Base-by-base conservation (phyloP, 176 grass and related monocot species). In the Echinochloa phyllopogon region DNA sequence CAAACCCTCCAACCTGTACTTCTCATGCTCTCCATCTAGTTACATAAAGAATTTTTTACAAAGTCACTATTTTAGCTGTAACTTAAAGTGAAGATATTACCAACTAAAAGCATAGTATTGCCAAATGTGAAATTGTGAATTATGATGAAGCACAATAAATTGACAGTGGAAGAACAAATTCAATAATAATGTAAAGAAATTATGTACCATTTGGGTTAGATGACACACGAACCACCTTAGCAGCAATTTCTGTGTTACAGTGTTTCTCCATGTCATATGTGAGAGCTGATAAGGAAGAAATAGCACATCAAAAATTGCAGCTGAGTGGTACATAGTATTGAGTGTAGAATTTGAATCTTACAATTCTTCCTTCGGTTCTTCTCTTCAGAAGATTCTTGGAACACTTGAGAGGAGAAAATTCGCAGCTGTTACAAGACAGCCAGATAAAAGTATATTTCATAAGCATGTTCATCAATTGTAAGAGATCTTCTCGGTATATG, bases 201-300 rank as follows among this genome's bases (percentile, higher is more conserved):
- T 75, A 21, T 60, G 24, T 99, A 99, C 97, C 97, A 86, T 90
- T 92, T 86, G 82, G 86, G 83, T 86, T 87, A 79, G 93, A 88
- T 78, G 96, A 94, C 65, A 91, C 84, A 14, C 79, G 86, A 5
- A 88, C 89, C 82, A 99, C 97, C 84, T 99, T 93, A 48, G 97
- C 94, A 15, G 90, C 94, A 84, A 99, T 92, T 87, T 96, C 97
- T 86, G 95, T 88, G 68, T 92, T 99, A 86, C 97, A 99, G 69
- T 92, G 91, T 78, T 96, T 99, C 86, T 99, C 97, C 97, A 96
- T 89, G 61, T 94, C 97, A 60, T 94, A 83, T 56, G 92, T 94
- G 57, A 99, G 88, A 92, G 97, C 97, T 99, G 89, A 84, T 69
- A 91, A 74, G 42, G 70, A 61, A 63, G 39, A 76, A 82, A 50